Evolutionary conservation across 257 asterid species (phyloP).

Genomic region (Parsonsia alboflavescens): DNA sequence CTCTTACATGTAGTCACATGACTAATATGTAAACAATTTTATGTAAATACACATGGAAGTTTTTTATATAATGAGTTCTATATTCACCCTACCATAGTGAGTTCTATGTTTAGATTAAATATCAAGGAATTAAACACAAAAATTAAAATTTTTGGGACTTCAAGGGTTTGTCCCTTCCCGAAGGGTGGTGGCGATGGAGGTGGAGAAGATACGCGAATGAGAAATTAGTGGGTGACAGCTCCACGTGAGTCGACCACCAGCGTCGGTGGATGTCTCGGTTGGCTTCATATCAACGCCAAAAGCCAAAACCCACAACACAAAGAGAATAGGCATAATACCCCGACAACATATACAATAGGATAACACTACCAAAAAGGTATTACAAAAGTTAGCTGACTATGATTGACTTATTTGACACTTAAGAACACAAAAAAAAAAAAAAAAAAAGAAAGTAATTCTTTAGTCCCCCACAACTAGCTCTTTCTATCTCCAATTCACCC

Average conservation of each 20-base stretch:
- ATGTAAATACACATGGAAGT: too few species aligned
- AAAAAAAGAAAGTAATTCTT: constrained; percentile 18
- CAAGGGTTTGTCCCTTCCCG: too few species aligned
- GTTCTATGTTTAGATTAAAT: too few species aligned
- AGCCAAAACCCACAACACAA: constrained; percentile 32
- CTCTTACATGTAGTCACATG: too few species aligned
- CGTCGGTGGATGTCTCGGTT: constrained; percentile 66
- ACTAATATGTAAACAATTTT: too few species aligned
- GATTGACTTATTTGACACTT: constrained; percentile 44
- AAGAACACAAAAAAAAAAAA: too few species aligned
- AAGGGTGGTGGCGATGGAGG: too few species aligned
- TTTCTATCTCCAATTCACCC: constrained; percentile 15
- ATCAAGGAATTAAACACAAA: background rate
- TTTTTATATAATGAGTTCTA: too few species aligned
- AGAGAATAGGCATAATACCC: constrained; percentile 29
- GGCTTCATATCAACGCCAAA: constrained; percentile 93
- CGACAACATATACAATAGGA: constrained; percentile 21
- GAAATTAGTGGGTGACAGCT: constrained; percentile 43
- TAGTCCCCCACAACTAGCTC: constrained; percentile 30
- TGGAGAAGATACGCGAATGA: background rate
- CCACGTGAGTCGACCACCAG: constrained; percentile 57
- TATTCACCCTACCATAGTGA: too few species aligned
- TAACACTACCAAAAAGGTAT: constrained; percentile 30
- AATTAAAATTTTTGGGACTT: too few species aligned
- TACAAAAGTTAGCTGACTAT: constrained; percentile 36